phyloP scores from a whole-genome alignment of 495 filamentous ascomycete genomes.

The Aspergillus nanangensis region DNA sequence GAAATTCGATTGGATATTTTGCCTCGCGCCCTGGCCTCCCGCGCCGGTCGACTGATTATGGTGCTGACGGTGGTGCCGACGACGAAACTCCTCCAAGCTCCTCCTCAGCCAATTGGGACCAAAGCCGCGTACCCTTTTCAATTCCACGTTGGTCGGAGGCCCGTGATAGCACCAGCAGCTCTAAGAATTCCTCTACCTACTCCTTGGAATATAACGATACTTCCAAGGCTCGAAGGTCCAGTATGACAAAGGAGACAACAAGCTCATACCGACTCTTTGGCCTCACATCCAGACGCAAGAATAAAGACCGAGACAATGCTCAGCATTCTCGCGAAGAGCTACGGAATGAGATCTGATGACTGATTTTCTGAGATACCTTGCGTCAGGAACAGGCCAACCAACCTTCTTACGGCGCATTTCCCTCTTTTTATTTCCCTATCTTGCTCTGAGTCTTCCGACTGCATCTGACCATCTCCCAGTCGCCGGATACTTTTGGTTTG shows the following conservation, averaged over 20 bases:
- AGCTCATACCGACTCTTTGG: constrained; percentile 48
- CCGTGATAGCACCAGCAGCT: constrained; percentile 43
- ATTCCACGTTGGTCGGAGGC: constrained; percentile 42
- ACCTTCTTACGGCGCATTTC: neutral
- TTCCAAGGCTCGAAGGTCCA: constrained; percentile 37
- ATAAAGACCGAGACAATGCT: constrained; percentile 38
- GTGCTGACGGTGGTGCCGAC: constrained; percentile 24
- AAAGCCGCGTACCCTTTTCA: constrained; percentile 36
- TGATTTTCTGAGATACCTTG: no score
- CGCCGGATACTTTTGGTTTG: no score
- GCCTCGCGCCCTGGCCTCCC: constrained; percentile 34
- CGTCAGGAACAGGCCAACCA: no score
- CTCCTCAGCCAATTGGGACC: constrained; percentile 49
- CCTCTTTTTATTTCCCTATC: constrained; percentile 1
- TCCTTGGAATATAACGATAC: constrained; percentile 41
- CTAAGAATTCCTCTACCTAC: constrained; percentile 45
- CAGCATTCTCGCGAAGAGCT: constrained; percentile 37
- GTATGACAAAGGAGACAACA: constrained; percentile 40
- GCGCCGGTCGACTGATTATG: constrained; percentile 39
- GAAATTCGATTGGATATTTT: constrained; percentile 44
- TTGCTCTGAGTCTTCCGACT: constrained; percentile 8
- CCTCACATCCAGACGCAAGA: constrained; percentile 42
- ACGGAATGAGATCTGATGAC: constrained; percentile 29
- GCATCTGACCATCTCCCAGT: no score
- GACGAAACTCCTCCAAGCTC: constrained; percentile 50